Conservation (phyloP, 2,329 filamentous ascomycete genomes). For the Beauveria rudraprayagi region DNA sequence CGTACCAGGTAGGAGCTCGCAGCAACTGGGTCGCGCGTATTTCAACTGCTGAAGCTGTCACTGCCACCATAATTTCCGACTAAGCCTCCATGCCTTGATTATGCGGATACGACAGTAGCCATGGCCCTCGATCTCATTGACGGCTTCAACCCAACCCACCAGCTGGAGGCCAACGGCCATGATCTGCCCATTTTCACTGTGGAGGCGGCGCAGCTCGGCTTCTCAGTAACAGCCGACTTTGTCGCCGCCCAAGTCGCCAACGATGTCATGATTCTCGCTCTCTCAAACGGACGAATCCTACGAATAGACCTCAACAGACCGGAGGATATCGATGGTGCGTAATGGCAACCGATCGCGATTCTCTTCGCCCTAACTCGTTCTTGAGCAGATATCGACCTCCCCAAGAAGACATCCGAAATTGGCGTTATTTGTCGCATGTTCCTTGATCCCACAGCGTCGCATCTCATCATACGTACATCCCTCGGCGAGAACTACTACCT, state of each 20-base stretch:
- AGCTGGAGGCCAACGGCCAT: constrained; percentile 49
- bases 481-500: constrained; percentile 96
- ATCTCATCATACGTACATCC: constrained; percentile 84
- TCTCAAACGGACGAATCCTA: constrained; percentile 86
- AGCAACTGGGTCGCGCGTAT: not conserved
- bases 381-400: constrained; percentile 80
- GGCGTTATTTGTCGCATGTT: constrained; percentile 94
- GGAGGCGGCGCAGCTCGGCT: constrained; percentile 85
- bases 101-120: constrained; percentile 9
- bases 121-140: constrained; percentile 37
- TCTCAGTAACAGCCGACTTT: constrained; percentile 90
- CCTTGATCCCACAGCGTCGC: constrained; percentile 91
- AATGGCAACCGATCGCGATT: not conserved
- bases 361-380: constrained; percentile 5
- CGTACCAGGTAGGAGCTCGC: not conserved
- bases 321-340: constrained; percentile 82
- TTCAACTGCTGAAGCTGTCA: not conserved
- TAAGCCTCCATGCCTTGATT: not conserved
- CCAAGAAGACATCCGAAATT: constrained; percentile 83
- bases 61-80: not conserved
- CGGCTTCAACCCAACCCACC: constrained; percentile 61
- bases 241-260: constrained; percentile 95
- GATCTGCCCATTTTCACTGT: constrained; percentile 88
- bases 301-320: constrained; percentile 90
- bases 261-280: constrained; percentile 86